Percentiles rank a stretch among this genome's conserved stretches.
Evolutionary conservation across 2,329 filamentous ascomycete genomes (phyloP).

Genomic region (Alternaria sp.): DNA sequence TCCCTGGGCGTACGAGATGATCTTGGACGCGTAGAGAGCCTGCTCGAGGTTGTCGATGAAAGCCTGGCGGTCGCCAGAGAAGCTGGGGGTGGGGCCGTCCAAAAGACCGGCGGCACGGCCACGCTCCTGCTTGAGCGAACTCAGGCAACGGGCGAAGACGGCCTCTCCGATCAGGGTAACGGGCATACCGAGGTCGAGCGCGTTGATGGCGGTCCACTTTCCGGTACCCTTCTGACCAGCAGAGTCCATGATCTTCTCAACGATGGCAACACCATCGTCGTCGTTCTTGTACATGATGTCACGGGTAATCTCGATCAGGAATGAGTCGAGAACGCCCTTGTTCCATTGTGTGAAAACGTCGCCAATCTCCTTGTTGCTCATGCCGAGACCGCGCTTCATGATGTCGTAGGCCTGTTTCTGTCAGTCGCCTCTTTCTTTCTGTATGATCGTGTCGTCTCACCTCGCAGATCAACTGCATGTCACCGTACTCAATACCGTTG

Average conservation of each 20-base stretch:
- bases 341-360: slow-evolving; percentile 97
- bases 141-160: slow-evolving; percentile 93
- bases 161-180: slow-evolving; percentile 98
- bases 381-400: slow-evolving; percentile 95
- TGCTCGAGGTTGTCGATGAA: slow-evolving; percentile 98
- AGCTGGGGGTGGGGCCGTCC: slow-evolving; percentile 76
- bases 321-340: slow-evolving; percentile 94
- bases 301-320: slow-evolving; percentile 98
- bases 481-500: slow-evolving; percentile 99
- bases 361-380: slow-evolving; percentile 92
- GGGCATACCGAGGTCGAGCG: slow-evolving; percentile 96
- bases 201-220: slow-evolving; percentile 99
- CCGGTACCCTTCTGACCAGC: slow-evolving; percentile 99
- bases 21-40: slow-evolving; percentile 98
- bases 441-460: slow-evolving; percentile 58
- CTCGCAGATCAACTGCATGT: slow-evolving; percentile 99
- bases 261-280: slow-evolving; percentile 84
- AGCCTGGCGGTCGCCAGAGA: slow-evolving; percentile 87
- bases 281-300: slow-evolving; percentile 99
- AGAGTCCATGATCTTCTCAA: slow-evolving; percentile 99
- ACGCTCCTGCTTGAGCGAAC: slow-evolving; percentile 93
- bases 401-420: slow-evolving; percentile 88
- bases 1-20: slow-evolving; percentile 98
- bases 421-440: slow-evolving; percentile 12
- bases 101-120: slow-evolving; percentile 79